A percentile compares a stretch with the other conserved stretches of the same genome.
phyloP scores from a whole-genome alignment of 495 filamentous ascomycete species.

The Letharia columbiana region DNA sequence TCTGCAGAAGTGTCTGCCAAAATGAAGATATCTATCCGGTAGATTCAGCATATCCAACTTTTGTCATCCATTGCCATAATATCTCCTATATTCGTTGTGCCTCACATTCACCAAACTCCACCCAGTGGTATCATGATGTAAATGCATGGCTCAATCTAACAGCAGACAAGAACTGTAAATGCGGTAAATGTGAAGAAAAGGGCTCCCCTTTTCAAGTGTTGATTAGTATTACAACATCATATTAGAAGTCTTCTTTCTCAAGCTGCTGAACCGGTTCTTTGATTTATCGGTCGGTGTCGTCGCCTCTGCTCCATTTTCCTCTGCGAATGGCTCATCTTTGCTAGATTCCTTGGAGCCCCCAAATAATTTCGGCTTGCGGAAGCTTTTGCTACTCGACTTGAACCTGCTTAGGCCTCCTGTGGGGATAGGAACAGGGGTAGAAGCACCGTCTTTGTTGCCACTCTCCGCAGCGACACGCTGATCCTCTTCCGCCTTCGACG shows the following conservation, averaged over 20 bases:
- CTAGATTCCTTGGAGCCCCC: constrained; percentile 20
- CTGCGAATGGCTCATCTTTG: constrained; percentile 25
- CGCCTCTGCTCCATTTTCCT: constrained; percentile 22
- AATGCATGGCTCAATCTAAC: constrained; percentile 5
- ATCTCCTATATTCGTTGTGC: neutral
- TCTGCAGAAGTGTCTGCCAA: neutral
- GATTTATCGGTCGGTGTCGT: constrained; percentile 31
- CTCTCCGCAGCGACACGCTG: constrained; percentile 32
- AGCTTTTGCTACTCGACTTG: constrained; percentile 50
- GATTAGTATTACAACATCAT: constrained; percentile 27
- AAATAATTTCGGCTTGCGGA: constrained; percentile 40
- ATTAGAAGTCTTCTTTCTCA: constrained; percentile 38
- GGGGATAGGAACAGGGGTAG: constrained; percentile 32
- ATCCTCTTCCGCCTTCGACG: constrained; percentile 44
- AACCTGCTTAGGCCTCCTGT: constrained; percentile 43
- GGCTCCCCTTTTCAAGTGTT: neutral
- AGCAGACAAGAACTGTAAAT: neutral
- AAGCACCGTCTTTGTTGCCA: constrained; percentile 31
- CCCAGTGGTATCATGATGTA: constrained; percentile 11
- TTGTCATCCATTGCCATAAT: neutral
- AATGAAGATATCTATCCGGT: neutral
- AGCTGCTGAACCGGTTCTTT: constrained; percentile 33
- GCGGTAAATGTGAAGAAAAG: neutral
- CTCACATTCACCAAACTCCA: constrained; percentile 6
- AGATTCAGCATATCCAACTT: neutral